phyloP scores from a whole-genome alignment of 164 flowering plant genomes.

The Amborella trichopoda region DNA sequence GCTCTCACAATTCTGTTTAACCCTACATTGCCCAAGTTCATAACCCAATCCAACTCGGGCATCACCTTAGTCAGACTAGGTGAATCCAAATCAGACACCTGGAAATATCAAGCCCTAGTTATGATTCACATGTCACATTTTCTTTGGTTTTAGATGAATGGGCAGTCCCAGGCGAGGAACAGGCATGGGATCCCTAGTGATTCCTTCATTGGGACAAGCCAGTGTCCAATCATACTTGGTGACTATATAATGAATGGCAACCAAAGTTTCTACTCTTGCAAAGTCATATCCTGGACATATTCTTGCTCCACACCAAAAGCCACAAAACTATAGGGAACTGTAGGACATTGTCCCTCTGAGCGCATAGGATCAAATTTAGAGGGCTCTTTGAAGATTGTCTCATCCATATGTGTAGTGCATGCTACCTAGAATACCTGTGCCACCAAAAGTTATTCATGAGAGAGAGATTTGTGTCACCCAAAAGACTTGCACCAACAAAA shows the following conservation, averaged over 20 bases:
- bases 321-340: conserved; percentile 40
- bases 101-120: no score
- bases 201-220: conserved; percentile 13
- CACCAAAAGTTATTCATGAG: background rate
- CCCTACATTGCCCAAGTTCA: no score
- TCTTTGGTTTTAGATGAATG: conserved; percentile 18
- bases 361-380: conserved; percentile 44
- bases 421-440: conserved; percentile 42
- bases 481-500: no score
- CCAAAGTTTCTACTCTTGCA: conserved; percentile 40
- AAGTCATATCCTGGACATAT: conserved; percentile 64
- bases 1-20: no score
- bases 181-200: conserved; percentile 30
- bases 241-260: conserved; percentile 38
- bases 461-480: background rate
- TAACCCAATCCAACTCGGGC: no score
- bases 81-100: no score
- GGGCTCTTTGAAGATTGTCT: conserved; percentile 40
- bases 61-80: no score
- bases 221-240: conserved; percentile 47
- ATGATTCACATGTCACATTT: no score
- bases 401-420: conserved; percentile 49
- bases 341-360: conserved; percentile 34
- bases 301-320: conserved; percentile 58
- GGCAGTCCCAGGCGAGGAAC: conserved; percentile 27